phyloP scores from a whole-genome alignment of 805 yeast genomes.

The Candida lessepsii region DNA sequence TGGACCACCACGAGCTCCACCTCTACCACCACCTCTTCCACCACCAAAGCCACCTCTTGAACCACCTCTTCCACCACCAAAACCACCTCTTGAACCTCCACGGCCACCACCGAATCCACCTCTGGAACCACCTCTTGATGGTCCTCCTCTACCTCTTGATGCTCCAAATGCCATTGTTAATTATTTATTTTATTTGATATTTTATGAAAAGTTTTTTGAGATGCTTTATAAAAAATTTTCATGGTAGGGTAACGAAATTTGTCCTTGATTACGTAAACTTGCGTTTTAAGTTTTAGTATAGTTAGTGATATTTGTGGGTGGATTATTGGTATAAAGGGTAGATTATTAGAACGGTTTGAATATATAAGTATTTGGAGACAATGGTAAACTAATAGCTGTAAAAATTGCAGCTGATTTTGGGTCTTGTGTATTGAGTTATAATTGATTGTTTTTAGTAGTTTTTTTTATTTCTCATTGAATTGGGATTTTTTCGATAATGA shows the following conservation, averaged over 20 bases:
- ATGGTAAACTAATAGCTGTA: too few species aligned
- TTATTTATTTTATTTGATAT: conserved; percentile 6
- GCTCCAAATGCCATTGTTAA: conserved; percentile 68
- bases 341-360: too few species aligned
- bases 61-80: conserved; percentile 34
- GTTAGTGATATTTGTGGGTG: neutral
- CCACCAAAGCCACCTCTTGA: conserved; percentile 52
- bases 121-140: conserved; percentile 57
- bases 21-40: conserved; percentile 60
- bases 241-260: conserved; percentile 2
- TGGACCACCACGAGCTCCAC: conserved; percentile 28
- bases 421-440: too few species aligned
- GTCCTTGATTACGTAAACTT: conserved; percentile 10
- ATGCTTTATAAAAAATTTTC: conserved; percentile 7
- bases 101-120: conserved; percentile 31
- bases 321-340: neutral
- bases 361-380: too few species aligned
- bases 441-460: too few species aligned
- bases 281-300: conserved; percentile 6
- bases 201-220: conserved; percentile 4
- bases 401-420: too few species aligned
- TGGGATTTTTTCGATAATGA: too few species aligned
- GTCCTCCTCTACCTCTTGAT: conserved; percentile 61
- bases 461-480: too few species aligned
- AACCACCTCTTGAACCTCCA: conserved; percentile 24